Evolutionary conservation across 345 rosid species (phyloP), one percentile per base, ranked within the genome.

Genomic region (Brassica cretica): DNA sequence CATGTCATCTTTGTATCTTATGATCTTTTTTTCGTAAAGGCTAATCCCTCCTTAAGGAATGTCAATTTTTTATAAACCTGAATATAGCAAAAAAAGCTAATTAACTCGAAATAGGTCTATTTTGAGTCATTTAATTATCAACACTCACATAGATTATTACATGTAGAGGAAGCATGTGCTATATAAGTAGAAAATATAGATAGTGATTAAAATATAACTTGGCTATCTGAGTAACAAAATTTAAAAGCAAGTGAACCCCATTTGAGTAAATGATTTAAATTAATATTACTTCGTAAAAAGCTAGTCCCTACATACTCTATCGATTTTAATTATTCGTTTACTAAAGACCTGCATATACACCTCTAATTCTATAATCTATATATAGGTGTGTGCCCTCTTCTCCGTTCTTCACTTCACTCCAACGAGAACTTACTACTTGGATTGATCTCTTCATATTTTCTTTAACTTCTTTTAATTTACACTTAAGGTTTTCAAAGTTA

Each of bases 381-480:
- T 68, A 74, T 68, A 79, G 71, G 71, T 55, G 66, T 69, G 71
- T 63, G 75, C 78, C 78, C 67, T 29, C 71, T 68, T 73, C 82
- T 63, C 67, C 67, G 37, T 74, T 74, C 66, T 25, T 46, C 75
- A 74, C 67, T 79, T 39, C 78, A 51, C 82, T 61, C 72, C 74
- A 62, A 68, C 78, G 68, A 46, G 27, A 73, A 37, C 75, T 71
- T 69, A 68, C 71, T 62, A 5, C 71, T 53, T 16, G 21, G 3
- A 15, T 33, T 27, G 8, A 64, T 53, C 58, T 24, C 64, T 16
- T 46, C 71, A 6, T 24, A 55, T 39, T 51, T 70, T 30, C 56
- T 49, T 61, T 24, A 10, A 1, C 32, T 65, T 78, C 61, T 56
- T 29, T 64, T 15, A 25, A 35, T 27, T 71, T 24, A 64, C 11